Evolutionary conservation across 768 basidiomycete species (phyloP), one percentile per base, ranked within the genome.

Genomic region (Tricholoma matsutake): DNA sequence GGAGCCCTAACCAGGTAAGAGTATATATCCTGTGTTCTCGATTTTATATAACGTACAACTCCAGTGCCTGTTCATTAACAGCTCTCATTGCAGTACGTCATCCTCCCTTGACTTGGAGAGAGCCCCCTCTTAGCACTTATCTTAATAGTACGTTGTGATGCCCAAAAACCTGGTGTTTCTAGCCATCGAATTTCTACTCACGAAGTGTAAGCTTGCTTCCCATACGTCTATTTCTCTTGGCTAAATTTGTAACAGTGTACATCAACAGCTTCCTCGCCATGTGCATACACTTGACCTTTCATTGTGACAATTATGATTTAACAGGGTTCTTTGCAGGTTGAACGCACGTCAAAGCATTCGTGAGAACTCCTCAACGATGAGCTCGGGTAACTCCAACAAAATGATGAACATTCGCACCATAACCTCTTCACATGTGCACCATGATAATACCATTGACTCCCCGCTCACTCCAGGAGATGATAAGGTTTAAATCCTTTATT

Each of bases 231-330:
- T 1, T 7, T n/a, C n/a, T 28, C 29, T 13, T 25, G 20, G 9
- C 52, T 29, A 47, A 34, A 18, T 20, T 47, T 10, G 16, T 18
- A 18, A 18, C 56, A 74, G 72, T 73, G 16, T 74, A 74, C 51
- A 67, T 70, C 61, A 72, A 71, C 59, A 73, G 72, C 54, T 73
- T 69, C 58, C 62, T 74, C 25, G 71, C 72, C 11, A 73, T 73
- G 72, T 71, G 61, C 20, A 63, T 10, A 8, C 20, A 7, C 14
- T 16, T 39, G 10, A 18, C 22, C 31, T 4, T 32, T n/a, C 32
- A 32, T 57, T 22, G 16, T 14, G 45, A 34, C 16, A 22, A 3
- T 34, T 28, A n/a, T 14, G n/a, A 11, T 56, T 14, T 25, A 32
- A 51, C 56, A 31, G 32, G 14, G 25, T n/a, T 35, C 13, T 20